A percentile compares a stretch with the other conserved stretches of the same genome.
Evolutionary conservation across 495 filamentous ascomycete genomes (phyloP).

Genomic region (Aspergillus sclerotioniger): DNA sequence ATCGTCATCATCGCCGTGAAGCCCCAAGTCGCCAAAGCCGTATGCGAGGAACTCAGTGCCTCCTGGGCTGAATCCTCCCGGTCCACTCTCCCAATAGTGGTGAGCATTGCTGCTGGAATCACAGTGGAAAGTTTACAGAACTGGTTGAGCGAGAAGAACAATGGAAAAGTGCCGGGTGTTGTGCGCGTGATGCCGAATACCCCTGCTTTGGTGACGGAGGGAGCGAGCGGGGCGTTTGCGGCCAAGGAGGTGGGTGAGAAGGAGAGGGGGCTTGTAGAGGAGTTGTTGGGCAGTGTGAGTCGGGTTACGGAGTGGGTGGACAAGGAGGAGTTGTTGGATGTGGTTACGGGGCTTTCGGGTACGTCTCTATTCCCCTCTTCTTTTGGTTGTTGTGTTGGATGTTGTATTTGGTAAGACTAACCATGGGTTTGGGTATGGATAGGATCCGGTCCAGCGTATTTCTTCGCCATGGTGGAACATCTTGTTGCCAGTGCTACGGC

Average conservation of each 20-base stretch:
- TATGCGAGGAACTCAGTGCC: slow-evolving; percentile 88
- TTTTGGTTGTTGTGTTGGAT: neutral
- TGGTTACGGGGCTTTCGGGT: slow-evolving; percentile 44
- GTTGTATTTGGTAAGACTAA: too few species aligned
- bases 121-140: slow-evolving; percentile 35
- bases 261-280: slow-evolving; percentile 38
- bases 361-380: slow-evolving; percentile 10
- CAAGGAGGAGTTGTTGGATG: slow-evolving; percentile 39
- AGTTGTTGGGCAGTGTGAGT: slow-evolving; percentile 36
- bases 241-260: slow-evolving; percentile 27
- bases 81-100: slow-evolving; percentile 53
- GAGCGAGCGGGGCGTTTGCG: slow-evolving; percentile 35
- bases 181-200: slow-evolving; percentile 47
- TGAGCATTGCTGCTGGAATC: slow-evolving; percentile 43
- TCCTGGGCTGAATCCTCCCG: slow-evolving; percentile 77
- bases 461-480: slow-evolving; percentile 48
- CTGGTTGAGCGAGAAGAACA: slow-evolving; percentile 27
- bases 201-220: slow-evolving; percentile 39
- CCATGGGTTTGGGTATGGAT: neutral
- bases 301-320: slow-evolving; percentile 44
- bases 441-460: slow-evolving; percentile 46
- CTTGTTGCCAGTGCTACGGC: slow-evolving; percentile 38
- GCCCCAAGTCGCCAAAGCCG: slow-evolving; percentile 74
- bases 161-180: slow-evolving; percentile 29
- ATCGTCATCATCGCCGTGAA: slow-evolving; percentile 78